A percentile compares a stretch with the other conserved stretches of the same genome.
Evolutionary conservation across 2,329 filamentous ascomycete species (phyloP).

Genomic region (Diplodia mutila): DNA sequence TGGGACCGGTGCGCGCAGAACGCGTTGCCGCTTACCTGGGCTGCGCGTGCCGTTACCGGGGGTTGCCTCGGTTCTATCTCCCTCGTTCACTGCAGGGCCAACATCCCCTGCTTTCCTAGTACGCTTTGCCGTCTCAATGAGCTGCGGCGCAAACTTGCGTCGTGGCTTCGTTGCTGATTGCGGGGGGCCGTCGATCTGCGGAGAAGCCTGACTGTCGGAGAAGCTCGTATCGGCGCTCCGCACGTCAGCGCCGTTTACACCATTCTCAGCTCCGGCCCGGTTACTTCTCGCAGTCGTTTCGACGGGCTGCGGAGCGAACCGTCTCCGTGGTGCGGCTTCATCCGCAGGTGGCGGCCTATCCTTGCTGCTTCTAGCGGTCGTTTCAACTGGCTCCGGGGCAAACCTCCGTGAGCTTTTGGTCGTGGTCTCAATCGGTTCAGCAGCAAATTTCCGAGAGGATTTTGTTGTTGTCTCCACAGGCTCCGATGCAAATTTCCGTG

Average conservation of each 20-base stretch:
- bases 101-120: constrained; percentile 69
- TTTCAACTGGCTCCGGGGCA: constrained; percentile 50
- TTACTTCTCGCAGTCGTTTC: constrained; percentile 35
- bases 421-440: constrained; percentile 39
- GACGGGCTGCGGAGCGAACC: constrained; percentile 37
- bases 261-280: constrained; percentile 27
- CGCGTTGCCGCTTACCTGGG: constrained; percentile 33
- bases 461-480: constrained; percentile 73
- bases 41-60: constrained; percentile 47
- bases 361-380: constrained; percentile 35
- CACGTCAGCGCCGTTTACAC: background rate
- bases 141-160: constrained; percentile 71
- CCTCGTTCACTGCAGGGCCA: constrained; percentile 63
- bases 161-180: constrained; percentile 35
- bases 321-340: constrained; percentile 27
- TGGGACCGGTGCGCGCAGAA: constrained; percentile 61
- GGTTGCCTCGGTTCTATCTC: constrained; percentile 73
- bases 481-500: constrained; percentile 60
- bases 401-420: constrained; percentile 54
- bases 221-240: constrained; percentile 15
- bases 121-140: constrained; percentile 79
- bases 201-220: constrained; percentile 18
- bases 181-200: constrained; percentile 24
- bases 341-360: constrained; percentile 29
- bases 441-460: constrained; percentile 44